Evolutionary conservation across 306 rosid genomes (phyloP).

Genomic region (Malus sylvestris): DNA sequence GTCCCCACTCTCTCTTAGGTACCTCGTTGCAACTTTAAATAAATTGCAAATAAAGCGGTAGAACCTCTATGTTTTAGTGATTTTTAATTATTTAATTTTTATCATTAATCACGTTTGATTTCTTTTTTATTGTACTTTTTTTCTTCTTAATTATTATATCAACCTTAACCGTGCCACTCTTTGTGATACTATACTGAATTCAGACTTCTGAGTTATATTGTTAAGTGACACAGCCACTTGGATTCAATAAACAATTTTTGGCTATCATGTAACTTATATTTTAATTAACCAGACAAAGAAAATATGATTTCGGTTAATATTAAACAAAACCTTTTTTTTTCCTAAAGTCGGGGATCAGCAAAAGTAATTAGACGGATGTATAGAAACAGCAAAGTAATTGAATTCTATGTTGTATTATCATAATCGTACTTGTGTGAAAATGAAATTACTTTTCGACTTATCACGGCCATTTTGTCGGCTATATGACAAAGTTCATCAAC

Average conservation of each 20-base stretch:
- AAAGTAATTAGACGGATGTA: not conserved
- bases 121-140: no score
- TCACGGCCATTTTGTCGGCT: not conserved
- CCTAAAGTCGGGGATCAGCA: no score
- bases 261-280: not conserved
- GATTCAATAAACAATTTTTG: not conserved
- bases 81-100: no score
- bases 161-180: no score
- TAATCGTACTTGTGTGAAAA: not conserved
- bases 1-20: not conserved
- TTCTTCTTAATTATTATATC: not conserved
- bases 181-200: no score
- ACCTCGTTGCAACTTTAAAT: not conserved
- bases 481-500: not conserved
- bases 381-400: not conserved
- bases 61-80: not conserved
- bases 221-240: not conserved
- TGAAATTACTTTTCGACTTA: not conserved
- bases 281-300: not conserved
- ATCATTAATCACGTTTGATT: not conserved
- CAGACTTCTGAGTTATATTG: not conserved
- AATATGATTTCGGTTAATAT: not conserved
- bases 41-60: not conserved
- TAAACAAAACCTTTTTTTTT: no score
- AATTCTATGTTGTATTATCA: not conserved